phyloP scores from a whole-genome alignment of 139 green algal genomes.

The Chlorella sp. region DNA sequence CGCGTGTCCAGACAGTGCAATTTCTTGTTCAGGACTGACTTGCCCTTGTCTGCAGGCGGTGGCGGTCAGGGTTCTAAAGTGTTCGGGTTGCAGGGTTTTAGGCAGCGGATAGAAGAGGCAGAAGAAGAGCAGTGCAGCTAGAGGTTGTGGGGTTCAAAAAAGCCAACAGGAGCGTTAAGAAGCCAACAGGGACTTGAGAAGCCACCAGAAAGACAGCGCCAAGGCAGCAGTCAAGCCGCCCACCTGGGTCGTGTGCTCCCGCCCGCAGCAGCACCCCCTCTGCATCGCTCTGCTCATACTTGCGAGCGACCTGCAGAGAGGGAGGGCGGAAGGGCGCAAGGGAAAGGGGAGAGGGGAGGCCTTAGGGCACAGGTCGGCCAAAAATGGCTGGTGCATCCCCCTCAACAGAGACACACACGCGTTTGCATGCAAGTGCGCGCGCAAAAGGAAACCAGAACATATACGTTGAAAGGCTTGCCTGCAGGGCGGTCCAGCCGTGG shows the following conservation, averaged over 20 bases:
- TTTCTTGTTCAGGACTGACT: not conserved
- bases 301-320: constrained; percentile 23
- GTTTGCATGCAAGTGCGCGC: too few relatives aligned
- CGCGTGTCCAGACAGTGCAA: not conserved
- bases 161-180: too few relatives aligned
- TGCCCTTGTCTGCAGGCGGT: not conserved
- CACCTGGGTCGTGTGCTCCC: constrained; percentile 34
- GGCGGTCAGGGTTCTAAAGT: not conserved
- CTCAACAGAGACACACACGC: too few relatives aligned
- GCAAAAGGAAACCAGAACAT: too few relatives aligned
- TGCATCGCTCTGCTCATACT: constrained; percentile 51
- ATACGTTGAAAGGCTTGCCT: constrained; percentile 22
- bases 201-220: not conserved
- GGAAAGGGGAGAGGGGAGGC: too few relatives aligned
- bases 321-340: not conserved
- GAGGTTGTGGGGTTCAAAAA: not conserved
- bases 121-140: too few relatives aligned
- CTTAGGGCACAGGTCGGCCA: too few relatives aligned
- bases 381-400: too few relatives aligned
- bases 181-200: not conserved
- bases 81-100: not conserved
- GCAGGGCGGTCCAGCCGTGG: constrained; percentile 32
- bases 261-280: constrained; percentile 50
- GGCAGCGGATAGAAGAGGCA: not conserved
- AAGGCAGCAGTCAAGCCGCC: not conserved